Evolutionary conservation across 331 rosid genomes (phyloP), one percentile per base, ranked within the genome.

Genomic region (Rhamnella rubrinervis): DNA sequence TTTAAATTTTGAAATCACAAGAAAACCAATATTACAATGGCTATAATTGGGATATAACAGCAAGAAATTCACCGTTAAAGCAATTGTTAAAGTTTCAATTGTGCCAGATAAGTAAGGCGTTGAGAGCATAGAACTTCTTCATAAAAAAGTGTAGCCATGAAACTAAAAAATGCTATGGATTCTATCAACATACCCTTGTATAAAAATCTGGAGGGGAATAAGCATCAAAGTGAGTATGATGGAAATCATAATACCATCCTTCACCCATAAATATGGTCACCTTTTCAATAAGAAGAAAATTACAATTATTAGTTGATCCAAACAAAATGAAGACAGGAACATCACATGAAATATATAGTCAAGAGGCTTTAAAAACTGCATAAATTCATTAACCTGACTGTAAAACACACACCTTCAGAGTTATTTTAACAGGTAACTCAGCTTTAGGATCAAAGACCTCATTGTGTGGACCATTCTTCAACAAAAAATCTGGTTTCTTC

Each of bases 161-260:
- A 17, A 31, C 31, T 57, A 49, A 53, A 51, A 28, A 44, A 55
- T 59, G 59, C 37, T 59, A 38, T 25, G 23, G 39, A 20, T 47
- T 70, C 46, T 58, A 40, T 58, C 11, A 70, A 79, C 90, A 84
- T 82, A 95, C 99, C 85, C 99, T 87, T 6, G 97, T 59, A 68
- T 95, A 95, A 82, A 95, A 95, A 81, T 95, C 99, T 4, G 99
- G 99, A 25, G 99, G 99, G 51, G 97, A 95, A 76, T 72, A 95
- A 35, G 88, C 89, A 76, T 95, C 99, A 50, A 91, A 95, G 85
- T 89, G 99, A 0, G 95, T 87, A 73, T 77, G 92, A 41, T 52
- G 61, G 72, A 95, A 95, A 83, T 95, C 99, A 63, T 83, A 70
- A 66, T 81, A 86, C 99, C 99, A 95, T 72, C 99, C 99, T 91